Percentiles rank a stretch among this genome's conserved stretches.
Conservation (phyloP, 2,329 filamentous ascomycete genomes). For the Paracamarosporium sp. region DNA sequence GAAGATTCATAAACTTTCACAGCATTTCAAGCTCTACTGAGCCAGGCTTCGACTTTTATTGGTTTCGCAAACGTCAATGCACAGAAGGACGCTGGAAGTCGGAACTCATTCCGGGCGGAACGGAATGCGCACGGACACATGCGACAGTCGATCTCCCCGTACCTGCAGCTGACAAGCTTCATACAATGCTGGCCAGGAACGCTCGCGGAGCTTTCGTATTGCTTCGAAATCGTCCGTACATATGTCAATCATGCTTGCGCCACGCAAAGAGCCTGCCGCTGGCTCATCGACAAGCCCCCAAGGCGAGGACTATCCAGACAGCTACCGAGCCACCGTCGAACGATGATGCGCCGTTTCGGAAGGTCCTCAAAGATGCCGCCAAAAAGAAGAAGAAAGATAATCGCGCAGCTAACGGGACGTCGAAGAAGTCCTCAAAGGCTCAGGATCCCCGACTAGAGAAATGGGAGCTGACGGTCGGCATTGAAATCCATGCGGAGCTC, state of each 20-base stretch:
- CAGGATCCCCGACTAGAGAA: slow-evolving; percentile 51
- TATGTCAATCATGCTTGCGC: slow-evolving; percentile 38
- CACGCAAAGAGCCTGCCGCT: slow-evolving; percentile 26
- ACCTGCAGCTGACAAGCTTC: slow-evolving; percentile 23
- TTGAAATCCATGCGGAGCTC: slow-evolving; percentile 96
- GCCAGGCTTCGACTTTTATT: neutral
- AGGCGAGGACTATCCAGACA: slow-evolving; percentile 31
- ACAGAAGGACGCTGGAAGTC: neutral
- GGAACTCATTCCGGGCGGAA: slow-evolving; percentile 22
- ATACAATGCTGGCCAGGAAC: slow-evolving; percentile 37
- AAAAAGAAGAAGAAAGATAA: slow-evolving; percentile 41
- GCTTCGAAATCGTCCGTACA: slow-evolving; percentile 30
- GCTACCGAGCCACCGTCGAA: slow-evolving; percentile 22
- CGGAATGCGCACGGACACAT: slow-evolving; percentile 33
- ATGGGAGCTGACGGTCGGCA: slow-evolving; percentile 95
- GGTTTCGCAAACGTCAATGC: neutral
- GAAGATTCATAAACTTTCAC: neutral
- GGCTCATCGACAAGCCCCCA: neutral
- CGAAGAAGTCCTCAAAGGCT: slow-evolving; percentile 15
- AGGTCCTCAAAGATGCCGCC: slow-evolving; percentile 45
- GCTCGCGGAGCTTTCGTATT: slow-evolving; percentile 26
- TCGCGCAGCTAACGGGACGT: slow-evolving; percentile 5
- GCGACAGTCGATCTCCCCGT: slow-evolving; percentile 23
- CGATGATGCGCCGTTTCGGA: slow-evolving; percentile 43
- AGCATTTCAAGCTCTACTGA: neutral